A percentile compares a stretch with the other conserved stretches of the same genome.
phyloP scores from a whole-genome alignment of 768 basidiomycete species.

The Kwoniella botswanensis region DNA sequence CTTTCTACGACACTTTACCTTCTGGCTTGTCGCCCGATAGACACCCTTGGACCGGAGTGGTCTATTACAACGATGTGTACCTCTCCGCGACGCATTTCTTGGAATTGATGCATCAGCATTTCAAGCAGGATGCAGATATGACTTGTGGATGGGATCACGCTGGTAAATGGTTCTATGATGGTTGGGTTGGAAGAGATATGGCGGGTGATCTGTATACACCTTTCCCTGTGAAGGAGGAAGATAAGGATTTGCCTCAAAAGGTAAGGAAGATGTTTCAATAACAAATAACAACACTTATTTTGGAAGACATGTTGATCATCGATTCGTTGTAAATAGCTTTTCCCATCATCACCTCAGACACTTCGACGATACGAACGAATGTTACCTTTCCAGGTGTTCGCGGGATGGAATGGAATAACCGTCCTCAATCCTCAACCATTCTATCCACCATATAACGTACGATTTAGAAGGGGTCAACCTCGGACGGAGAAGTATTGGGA shows the following conservation, averaged over 20 bases:
- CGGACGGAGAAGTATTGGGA: slow-evolving; percentile 35
- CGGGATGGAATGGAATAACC: slow-evolving; percentile 58
- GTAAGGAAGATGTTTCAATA: slow-evolving; percentile 16
- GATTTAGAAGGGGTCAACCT: slow-evolving; percentile 51
- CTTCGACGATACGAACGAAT: slow-evolving; percentile 39
- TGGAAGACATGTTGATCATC: no score
- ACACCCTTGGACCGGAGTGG: slow-evolving; percentile 46
- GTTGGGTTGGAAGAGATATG: slow-evolving; percentile 58
- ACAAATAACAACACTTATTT: no score
- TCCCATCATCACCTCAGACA: slow-evolving; percentile 47
- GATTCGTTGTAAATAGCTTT: slow-evolving; percentile 32
- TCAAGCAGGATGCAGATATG: slow-evolving; percentile 55
- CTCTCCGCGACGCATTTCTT: slow-evolving; percentile 51
- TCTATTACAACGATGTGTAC: slow-evolving; percentile 58
- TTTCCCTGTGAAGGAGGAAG: slow-evolving; percentile 46
- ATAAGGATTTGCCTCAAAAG: slow-evolving; percentile 45
- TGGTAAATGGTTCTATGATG: slow-evolving; percentile 56
- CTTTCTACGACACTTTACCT: slow-evolving; percentile 48
- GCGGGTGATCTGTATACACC: slow-evolving; percentile 53
- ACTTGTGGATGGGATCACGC: slow-evolving; percentile 58
- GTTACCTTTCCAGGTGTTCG: slow-evolving; percentile 56
- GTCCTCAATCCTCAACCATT: slow-evolving; percentile 54
- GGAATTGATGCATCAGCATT: slow-evolving; percentile 57
- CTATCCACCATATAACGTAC: slow-evolving; percentile 54
- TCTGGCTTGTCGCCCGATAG: slow-evolving; percentile 42